A percentile compares a stretch with the other conserved stretches of the same genome.
phyloP scores from a whole-genome alignment of 805 yeast species.

The Metschnikowia baotianmanensis region DNA sequence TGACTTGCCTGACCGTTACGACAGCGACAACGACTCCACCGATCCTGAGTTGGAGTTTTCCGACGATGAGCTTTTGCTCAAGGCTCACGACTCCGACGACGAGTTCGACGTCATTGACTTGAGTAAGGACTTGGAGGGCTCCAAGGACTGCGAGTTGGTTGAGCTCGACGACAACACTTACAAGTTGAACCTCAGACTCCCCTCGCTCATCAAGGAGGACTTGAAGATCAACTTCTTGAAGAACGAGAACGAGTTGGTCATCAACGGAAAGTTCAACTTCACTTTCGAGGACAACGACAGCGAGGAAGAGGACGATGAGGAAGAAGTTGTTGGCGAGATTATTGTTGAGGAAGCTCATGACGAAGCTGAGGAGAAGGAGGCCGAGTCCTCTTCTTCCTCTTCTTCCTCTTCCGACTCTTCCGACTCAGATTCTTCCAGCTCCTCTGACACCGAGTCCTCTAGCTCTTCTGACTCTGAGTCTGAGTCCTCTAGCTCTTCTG shows the following conservation, averaged over 20 bases:
- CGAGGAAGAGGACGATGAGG: slow-evolving; percentile 24
- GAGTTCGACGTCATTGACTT: slow-evolving; percentile 39
- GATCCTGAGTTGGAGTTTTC: slow-evolving; percentile 37
- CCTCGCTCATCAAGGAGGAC: slow-evolving; percentile 40
- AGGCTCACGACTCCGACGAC: slow-evolving; percentile 20
- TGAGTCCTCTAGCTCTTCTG: slow-evolving; percentile 18
- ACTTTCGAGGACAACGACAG: slow-evolving; percentile 21
- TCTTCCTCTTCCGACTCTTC: slow-evolving; percentile 4
- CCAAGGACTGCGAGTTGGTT: slow-evolving; percentile 43
- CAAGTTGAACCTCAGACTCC: slow-evolving; percentile 41
- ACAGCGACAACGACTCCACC: slow-evolving; percentile 34
- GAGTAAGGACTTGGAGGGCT: slow-evolving; percentile 39
- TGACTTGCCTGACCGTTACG: slow-evolving; percentile 36
- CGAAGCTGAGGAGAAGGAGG: slow-evolving; percentile 11
- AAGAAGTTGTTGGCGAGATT: slow-evolving; percentile 17
- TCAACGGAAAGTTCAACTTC: slow-evolving; percentile 40
- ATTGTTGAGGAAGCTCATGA: slow-evolving; percentile 17
- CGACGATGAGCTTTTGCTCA: slow-evolving; percentile 22
- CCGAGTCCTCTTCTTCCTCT: slow-evolving; percentile 6
- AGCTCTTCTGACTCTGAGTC: slow-evolving; percentile 14
- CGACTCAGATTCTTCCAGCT: background rate
- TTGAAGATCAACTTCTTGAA: slow-evolving; percentile 39
- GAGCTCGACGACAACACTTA: slow-evolving; percentile 38
- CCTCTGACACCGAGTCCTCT: slow-evolving; percentile 13
- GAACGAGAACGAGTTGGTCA: slow-evolving; percentile 39